Evolutionary conservation across 2,329 filamentous ascomycete genomes (phyloP).

Genomic region (Colletotrichum camelliae): DNA sequence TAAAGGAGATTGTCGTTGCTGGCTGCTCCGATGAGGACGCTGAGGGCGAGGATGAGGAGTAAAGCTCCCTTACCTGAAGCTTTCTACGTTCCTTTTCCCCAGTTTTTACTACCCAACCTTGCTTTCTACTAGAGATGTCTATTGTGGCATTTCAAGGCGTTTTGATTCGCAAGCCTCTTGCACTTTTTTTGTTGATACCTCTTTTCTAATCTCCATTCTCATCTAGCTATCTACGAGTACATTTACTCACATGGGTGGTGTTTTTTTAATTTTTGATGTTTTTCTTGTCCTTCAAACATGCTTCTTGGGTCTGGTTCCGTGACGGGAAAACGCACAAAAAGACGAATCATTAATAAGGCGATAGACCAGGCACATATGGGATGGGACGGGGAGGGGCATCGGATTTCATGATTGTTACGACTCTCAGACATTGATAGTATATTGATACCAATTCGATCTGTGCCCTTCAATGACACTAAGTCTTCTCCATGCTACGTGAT

Average conservation of each 20-base stretch:
- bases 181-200: neutral
- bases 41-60: conserved; percentile 21
- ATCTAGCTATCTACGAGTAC: neutral
- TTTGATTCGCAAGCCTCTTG: neutral
- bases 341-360: neutral
- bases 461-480: neutral
- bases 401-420: neutral
- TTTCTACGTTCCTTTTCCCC: neutral
- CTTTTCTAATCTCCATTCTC: neutral
- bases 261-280: neutral
- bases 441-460: conserved; percentile 4
- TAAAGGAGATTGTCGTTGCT: conserved; percentile 5
- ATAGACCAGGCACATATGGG: neutral
- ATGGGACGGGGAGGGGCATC: neutral
- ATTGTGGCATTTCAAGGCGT: neutral
- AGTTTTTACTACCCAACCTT: neutral
- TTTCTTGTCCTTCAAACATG: neutral
- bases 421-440: neutral
- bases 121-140: neutral
- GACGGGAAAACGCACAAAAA: neutral
- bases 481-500: neutral
- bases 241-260: neutral
- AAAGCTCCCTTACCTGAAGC: neutral
- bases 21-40: conserved; percentile 18
- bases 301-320: neutral